Conservation (phyloP, 2,329 filamentous ascomycete species). For the Alternaria sp. region DNA sequence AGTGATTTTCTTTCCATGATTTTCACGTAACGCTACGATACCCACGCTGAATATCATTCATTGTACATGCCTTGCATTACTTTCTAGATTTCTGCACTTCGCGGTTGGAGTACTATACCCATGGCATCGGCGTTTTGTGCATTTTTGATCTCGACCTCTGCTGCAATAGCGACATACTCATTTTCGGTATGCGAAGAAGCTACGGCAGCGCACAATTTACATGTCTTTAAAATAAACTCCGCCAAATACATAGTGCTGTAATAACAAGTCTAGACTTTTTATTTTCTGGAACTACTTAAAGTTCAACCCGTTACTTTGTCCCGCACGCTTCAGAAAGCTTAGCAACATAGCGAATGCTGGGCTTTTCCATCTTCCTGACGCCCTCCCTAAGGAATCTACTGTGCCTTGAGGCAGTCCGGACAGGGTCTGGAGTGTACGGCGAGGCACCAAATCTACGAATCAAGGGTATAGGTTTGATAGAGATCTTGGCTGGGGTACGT, state of each 20-base stretch:
- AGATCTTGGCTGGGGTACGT: not conserved
- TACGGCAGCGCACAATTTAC: not conserved
- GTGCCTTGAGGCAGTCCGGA: slow-evolving; percentile 6
- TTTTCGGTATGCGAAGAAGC: not conserved
- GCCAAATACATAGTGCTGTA: too few species aligned
- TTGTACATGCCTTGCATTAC: not conserved
- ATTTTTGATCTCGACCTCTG: not conserved
- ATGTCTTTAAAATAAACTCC: not conserved
- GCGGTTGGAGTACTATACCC: slow-evolving; percentile 1
- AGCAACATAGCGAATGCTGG: slow-evolving; percentile 3
- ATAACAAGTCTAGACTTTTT: too few species aligned
- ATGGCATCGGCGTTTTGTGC: not conserved
- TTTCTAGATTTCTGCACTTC: not conserved
- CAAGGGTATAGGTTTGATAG: slow-evolving; percentile 2
- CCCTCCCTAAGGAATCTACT: slow-evolving; percentile 19
- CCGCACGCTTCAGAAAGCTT: not conserved
- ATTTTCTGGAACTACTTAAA: not conserved
- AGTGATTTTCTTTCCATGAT: not conserved
- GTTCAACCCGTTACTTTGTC: not conserved
- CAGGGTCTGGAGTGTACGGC: slow-evolving; percentile 11
- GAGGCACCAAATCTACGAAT: slow-evolving; percentile 14
- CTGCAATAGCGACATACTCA: not conserved
- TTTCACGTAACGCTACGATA: not conserved
- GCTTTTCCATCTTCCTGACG: slow-evolving; percentile 7
- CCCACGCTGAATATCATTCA: not conserved